Conservation (phyloP, 2,329 filamentous ascomycete genomes). For the Stachybotrys elegans region DNA sequence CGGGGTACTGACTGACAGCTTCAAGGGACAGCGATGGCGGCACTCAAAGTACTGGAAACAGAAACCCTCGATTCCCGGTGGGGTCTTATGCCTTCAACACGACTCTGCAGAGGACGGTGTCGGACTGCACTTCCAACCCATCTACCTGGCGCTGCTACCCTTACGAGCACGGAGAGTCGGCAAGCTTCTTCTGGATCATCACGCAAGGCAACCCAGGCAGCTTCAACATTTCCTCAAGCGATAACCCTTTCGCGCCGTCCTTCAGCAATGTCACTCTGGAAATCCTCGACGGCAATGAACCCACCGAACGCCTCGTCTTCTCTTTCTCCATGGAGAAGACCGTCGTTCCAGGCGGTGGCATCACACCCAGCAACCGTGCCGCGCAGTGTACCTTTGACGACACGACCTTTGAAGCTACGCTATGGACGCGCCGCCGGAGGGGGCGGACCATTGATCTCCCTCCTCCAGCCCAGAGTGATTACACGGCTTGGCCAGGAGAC, state of each 20-base stretch:
- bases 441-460: conserved; percentile 12
- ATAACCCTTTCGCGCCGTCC: conserved; percentile 50
- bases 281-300: conserved; percentile 39
- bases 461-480: conserved; percentile 15
- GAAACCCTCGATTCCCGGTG: conserved; percentile 44
- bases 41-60: no score
- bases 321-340: conserved; percentile 46
- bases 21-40: no score
- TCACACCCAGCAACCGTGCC: conserved; percentile 36
- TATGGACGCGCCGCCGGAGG: conserved; percentile 49
- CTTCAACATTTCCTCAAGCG: conserved; percentile 50
- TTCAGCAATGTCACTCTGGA: conserved; percentile 49
- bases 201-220: conserved; percentile 27
- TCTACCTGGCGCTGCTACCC: conserved; percentile 60
- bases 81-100: conserved; percentile 59
- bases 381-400: conserved; percentile 54
- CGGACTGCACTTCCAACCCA: conserved; percentile 53
- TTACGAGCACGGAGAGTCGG: conserved; percentile 35
- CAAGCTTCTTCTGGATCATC: conserved; percentile 61
- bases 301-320: conserved; percentile 55
- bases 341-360: conserved; percentile 40
- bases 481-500: conserved; percentile 51
- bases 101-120: conserved; percentile 46
- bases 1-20: no score
- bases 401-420: conserved; percentile 49